These are phyloP conservation scores for Alisma plantagoaquatica DNA, from an alignment of 106 monocot genomes.

Conservation along the genomic window DNA sequence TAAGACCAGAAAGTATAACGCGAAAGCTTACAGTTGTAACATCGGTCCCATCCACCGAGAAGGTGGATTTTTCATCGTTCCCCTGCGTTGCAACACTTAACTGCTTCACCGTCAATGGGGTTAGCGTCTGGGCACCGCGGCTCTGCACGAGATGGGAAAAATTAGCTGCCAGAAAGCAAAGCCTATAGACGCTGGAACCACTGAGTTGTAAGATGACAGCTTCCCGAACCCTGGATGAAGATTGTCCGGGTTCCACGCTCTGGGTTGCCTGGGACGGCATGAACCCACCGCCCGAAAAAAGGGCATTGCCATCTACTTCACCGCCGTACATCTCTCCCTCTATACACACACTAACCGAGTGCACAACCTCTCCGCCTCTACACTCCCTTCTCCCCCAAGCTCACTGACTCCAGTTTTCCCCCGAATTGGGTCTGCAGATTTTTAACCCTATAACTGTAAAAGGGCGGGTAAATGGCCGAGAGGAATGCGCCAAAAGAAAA, in stretches of 20 bases:
- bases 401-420: no score
- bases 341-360: neutral
- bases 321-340: constrained; percentile 24
- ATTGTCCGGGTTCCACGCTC: constrained; percentile 30
- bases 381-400: no score
- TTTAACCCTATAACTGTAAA: no score
- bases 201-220: neutral
- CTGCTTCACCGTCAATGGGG: constrained; percentile 91
- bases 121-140: constrained; percentile 31
- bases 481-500: no score
- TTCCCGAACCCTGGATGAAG: constrained; percentile 26
- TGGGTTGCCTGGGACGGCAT: constrained; percentile 80
- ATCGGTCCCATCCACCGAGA: constrained; percentile 65
- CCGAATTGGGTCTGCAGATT: no score
- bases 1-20: neutral
- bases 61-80: constrained; percentile 64
- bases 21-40: constrained; percentile 36
- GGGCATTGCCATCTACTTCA: constrained; percentile 52
- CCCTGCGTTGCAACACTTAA: constrained; percentile 57
- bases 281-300: constrained; percentile 83
- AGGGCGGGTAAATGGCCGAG: no score
- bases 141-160: constrained; percentile 17
- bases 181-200: no score
- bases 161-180: no score
- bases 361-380: no score